A percentile compares a stretch with the other conserved stretches of the same genome.
These are phyloP conservation scores for Yarrowia galli DNA, from an alignment of 1,139 yeast genomes.

Conservation along the genomic window DNA sequence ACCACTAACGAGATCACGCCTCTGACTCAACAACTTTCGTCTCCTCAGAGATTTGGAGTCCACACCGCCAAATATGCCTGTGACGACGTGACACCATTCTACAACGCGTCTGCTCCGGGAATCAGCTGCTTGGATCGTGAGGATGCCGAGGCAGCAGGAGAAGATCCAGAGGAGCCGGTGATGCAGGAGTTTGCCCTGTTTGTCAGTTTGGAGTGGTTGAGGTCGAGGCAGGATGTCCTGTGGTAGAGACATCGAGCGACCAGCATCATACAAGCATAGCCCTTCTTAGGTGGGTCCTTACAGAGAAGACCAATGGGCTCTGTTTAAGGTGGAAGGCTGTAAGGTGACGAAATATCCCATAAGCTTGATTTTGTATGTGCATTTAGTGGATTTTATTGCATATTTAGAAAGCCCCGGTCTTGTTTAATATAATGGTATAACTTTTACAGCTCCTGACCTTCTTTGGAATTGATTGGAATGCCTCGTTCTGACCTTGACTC, in stretches of 20 bases:
- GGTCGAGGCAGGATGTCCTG: neutral
- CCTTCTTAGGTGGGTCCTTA: no score
- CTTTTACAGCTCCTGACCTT: no score
- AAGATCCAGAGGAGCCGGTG: neutral
- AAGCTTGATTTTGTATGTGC: no score
- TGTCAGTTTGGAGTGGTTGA: neutral
- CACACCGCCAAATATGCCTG: neutral
- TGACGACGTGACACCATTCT: neutral
- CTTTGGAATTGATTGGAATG: no score
- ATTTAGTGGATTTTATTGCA: no score
- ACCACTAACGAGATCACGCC: neutral
- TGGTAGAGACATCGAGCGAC: neutral
- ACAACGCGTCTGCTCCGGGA: neutral
- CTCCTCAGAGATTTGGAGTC: neutral
- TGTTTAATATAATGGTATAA: no score
- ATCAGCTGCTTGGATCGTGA: neutral
- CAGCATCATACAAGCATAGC: no score
- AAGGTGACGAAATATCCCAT: no score
- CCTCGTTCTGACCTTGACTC: no score
- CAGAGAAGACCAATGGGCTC: neutral
- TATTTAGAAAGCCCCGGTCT: no score
- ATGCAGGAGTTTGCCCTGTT: neutral
- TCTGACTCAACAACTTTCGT: neutral
- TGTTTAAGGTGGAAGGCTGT: no score
- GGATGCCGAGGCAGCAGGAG: constrained; percentile 10